Evolutionary conservation across 148 eudicot genomes (phyloP), one percentile per base, ranked within the genome.

Genomic region (Drosera capensis): DNA sequence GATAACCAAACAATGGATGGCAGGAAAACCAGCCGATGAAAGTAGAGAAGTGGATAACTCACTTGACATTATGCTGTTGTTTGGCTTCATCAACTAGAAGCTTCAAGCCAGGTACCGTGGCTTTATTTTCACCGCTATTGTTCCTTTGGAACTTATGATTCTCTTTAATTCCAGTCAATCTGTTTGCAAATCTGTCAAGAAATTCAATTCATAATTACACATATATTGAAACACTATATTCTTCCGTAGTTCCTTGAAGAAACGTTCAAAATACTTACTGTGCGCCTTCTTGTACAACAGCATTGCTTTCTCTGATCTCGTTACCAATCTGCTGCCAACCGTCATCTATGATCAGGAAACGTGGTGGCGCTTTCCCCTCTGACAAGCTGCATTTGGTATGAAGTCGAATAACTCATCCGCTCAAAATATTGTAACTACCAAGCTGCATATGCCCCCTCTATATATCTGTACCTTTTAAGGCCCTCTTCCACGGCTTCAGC

Each of bases 261-360:
- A 20, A 41, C 25, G 7, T 23, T 16, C 19, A 4, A 12, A 15
- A 8, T 19, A 53, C 86, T 80, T 80, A 88, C 97, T 88, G 94
- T 50, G 97, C 87, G 23, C 97, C 97, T 63, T 88, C 92, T 72
- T 90, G 95, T 40, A 84, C 93, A 52, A 73, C 78, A 54, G 59
- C 54, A 2, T 49, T 48, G 41, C 71, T 55, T 12, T 51, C 75
- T 46, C 62, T 56, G 23, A 49, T 58, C 67, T 73, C 87, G 45
- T 40, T 70, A 4, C 95, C 97, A 55, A 84, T 84, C 61, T 84
- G 93, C 62, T 90, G 97, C 97, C 97, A 90, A 20, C 97, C 97
- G 60, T 90, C 97, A 54, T 90, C 97, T 36, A 90, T 84, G 58
- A 90, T 90, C 52, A 90, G 67, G 75, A 90, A 90, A 44, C 82